Evolutionary conservation across 2,329 filamentous ascomycete genomes (phyloP).

Genomic region (Exophiala oligosperma): DNA sequence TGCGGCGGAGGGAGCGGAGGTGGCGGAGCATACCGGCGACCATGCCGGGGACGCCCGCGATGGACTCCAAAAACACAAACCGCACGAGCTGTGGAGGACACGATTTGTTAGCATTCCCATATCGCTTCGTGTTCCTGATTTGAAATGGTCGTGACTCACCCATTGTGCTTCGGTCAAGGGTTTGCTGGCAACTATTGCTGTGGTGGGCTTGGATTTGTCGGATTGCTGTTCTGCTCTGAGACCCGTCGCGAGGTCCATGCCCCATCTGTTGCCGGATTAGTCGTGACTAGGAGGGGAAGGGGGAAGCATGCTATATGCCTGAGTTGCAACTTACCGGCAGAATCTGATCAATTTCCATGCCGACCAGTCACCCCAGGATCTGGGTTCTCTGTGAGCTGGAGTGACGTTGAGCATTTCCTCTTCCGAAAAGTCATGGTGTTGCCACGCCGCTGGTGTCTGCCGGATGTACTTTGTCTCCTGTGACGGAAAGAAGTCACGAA

Average conservation of each 20-base stretch:
- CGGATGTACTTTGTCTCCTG: slow-evolving; percentile 1
- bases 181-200: not conserved
- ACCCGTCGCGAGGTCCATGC: not conserved
- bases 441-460: slow-evolving; percentile 12
- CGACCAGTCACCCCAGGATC: slow-evolving; percentile 72
- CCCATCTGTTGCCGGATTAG: not conserved
- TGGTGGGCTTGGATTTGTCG: slow-evolving; percentile 1
- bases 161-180: slow-evolving; percentile 1
- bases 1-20: not conserved
- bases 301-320: not conserved
- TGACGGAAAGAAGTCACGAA: not conserved
- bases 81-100: not conserved
- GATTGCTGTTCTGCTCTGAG: not conserved
- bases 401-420: slow-evolving; percentile 73
- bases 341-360: slow-evolving; percentile 75
- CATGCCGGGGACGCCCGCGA: not conserved
- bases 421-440: slow-evolving; percentile 58
- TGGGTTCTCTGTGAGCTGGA: slow-evolving; percentile 73
- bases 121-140: not conserved
- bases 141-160: not conserved
- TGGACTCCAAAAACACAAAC: not conserved
- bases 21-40: not conserved
- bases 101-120: not conserved
- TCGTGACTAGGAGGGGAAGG: not conserved
- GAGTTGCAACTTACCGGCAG: slow-evolving; percentile 60